Evolutionary conservation across 2,329 filamentous ascomycete genomes (phyloP), one percentile per base, ranked within the genome.

Genomic region (Didymosphaeria variabile): DNA sequence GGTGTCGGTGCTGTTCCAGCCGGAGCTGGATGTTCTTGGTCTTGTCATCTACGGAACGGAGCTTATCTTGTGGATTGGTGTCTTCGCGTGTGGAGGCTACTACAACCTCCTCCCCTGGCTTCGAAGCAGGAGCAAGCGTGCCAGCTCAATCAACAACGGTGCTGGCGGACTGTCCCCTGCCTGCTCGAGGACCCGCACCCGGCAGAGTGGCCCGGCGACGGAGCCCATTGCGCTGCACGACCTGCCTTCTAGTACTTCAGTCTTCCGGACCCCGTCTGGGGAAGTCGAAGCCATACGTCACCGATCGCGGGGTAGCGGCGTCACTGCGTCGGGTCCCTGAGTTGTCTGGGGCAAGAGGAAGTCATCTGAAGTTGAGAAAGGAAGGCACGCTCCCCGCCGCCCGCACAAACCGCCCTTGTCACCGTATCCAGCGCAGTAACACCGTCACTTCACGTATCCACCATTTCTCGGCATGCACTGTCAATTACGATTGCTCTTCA

Each of bases 21-120:
- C 82, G 0, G 77, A 79, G 19, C 69, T 89, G 3, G 86, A 91
- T 68, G 71, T 89, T 0, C 75, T 90, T 0, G 90, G 89, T 0
- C 82, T 91, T 61, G 82, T 88, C 1, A 90, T 91, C 17, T 92
- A 92, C 71, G 87, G 84, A 0, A 86, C 85, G 0, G 89, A 91
- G 73, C 80, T 91, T 55, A 79, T 83, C 0, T 79, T 92, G 1
- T 92, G 90, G 90, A 81, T 87, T 45, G 89, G 89, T 0, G 83
- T 91, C 2, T 88, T 91, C 74, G 84, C 85, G 0, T 88, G 85
- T 60, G 89, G 89, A 0, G 87, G 83, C 1, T 88, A 88, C 62
- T 90, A 87, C 68, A 90, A 90, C 65, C 73, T 91, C 2, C 57
- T 82, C 13, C 88, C 89, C 1, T 89, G 87, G 87, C 61, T 86